Conservation (phyloP, 208 protist species). For the Leishmania arabica region DNA sequence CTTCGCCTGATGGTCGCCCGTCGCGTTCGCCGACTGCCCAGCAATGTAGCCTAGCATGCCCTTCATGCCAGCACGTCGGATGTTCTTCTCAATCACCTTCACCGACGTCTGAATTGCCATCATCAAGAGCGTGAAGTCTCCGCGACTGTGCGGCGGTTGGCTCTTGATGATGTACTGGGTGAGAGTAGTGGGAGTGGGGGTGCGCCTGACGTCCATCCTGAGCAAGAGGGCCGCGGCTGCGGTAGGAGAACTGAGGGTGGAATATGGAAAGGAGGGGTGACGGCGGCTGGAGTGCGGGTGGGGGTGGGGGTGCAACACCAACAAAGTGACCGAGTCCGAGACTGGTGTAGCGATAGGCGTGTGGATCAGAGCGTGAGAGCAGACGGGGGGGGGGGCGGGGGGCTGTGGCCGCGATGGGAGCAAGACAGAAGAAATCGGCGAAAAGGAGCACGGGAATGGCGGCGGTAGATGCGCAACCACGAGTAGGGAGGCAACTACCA, state of each 20-base stretch:
- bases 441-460: neutral
- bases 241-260: neutral
- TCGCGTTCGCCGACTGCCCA: slow-evolving; percentile 58
- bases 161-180: slow-evolving; percentile 88
- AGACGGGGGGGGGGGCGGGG: neutral
- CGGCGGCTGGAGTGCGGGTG: neutral
- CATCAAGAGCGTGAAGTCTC: slow-evolving; percentile 90
- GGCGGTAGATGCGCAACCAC: neutral
- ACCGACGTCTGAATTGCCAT: slow-evolving; percentile 90
- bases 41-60: slow-evolving; percentile 81
- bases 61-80: slow-evolving; percentile 82
- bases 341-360: neutral
- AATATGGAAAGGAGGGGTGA: neutral
- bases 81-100: slow-evolving; percentile 89
- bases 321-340: neutral
- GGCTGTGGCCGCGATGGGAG: neutral
- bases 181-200: slow-evolving; percentile 54
- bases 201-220: slow-evolving; percentile 21
- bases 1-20: slow-evolving; percentile 86
- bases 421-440: neutral
- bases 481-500: neutral
- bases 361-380: neutral
- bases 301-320: neutral
- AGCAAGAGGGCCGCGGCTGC: slow-evolving; percentile 1
- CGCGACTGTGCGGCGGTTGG: slow-evolving; percentile 73